Evolutionary conservation across 495 filamentous ascomycete genomes (phyloP), one percentile per base, ranked within the genome.

Genomic region (Annulohypoxylon nitens): DNA sequence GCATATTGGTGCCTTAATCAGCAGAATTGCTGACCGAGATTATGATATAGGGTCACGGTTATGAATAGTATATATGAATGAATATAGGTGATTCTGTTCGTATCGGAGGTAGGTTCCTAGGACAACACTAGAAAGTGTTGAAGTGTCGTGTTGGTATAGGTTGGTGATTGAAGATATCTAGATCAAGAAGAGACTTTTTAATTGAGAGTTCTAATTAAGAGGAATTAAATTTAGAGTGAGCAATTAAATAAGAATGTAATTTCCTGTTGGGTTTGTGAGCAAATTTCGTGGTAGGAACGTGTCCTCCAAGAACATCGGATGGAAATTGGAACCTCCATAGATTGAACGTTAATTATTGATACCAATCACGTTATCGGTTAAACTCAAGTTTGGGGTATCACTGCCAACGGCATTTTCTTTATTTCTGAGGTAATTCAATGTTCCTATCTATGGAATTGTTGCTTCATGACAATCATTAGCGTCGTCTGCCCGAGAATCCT

Each of bases 391-490:
- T 43, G 39, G 63, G 71, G 62, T 74, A 74, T 70, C 71, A 64
- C 18, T 59, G 71, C 71, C 71, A 67, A 70, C 30, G 63, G 57
- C 67, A 5, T 43, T 60, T 62, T 55, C 59, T 70, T 74, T n/a
- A 59, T 53, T 26, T 70, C 10, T 64, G 7, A 7, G 20, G 62
- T 51, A 41, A 48, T 14, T 14, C 41, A 25, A 61, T 54, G 11
- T 37, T 54, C 72, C 64, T 23, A 54, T 47, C 67, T 64, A 57
- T 54, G 41, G 48, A 75, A 71, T 75, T 71, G 63, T 71, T 70
- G 72, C 72, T 71, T 75, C 72, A 43, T 75, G 63, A 55, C 59
- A 64, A 64, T 75, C 72, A 45, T 75, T 43, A 64, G 51, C 50
- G 36, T 75, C 67, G 54, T 70, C 48, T 70, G 45, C 47, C 23